Percentiles rank a stretch among this genome's conserved stretches.
Evolutionary conservation across 2,329 filamentous ascomycete genomes (phyloP).

Genomic region (Trichoderma hamatum): DNA sequence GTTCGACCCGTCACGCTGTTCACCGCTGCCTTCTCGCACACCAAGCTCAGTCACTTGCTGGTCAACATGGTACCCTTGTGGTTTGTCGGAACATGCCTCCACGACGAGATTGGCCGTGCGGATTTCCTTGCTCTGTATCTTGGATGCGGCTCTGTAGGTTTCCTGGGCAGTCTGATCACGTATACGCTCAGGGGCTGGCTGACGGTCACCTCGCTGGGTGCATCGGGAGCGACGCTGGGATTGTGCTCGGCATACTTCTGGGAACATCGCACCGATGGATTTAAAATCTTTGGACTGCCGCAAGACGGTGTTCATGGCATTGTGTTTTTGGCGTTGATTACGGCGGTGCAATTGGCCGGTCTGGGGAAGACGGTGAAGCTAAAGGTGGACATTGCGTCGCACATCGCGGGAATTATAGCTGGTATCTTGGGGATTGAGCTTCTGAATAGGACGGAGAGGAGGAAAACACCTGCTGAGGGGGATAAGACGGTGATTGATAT

Average conservation of each 20-base stretch:
- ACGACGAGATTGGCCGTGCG: constrained; percentile 71
- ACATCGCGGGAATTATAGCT: constrained; percentile 54
- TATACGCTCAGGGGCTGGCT: constrained; percentile 53
- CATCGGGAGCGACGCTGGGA: constrained; percentile 66
- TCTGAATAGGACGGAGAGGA: constrained; percentile 33
- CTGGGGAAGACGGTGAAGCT: constrained; percentile 48
- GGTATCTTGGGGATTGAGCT: constrained; percentile 49
- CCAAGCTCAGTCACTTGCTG: constrained; percentile 60
- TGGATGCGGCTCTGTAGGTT: constrained; percentile 59
- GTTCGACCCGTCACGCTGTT: constrained; percentile 65
- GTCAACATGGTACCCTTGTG: constrained; percentile 68
- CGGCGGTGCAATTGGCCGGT: constrained; percentile 54
- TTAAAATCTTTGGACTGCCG: constrained; percentile 61
- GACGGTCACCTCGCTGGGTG: constrained; percentile 61
- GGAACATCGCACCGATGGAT: constrained; percentile 58
- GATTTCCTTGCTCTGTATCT: constrained; percentile 71
- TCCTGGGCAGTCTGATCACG: constrained; percentile 58
- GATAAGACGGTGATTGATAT: constrained; percentile 30
- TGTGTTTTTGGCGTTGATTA: constrained; percentile 54
- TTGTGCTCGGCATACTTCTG: constrained; percentile 65
- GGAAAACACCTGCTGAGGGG: constrained; percentile 9
- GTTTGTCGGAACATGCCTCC: constrained; percentile 67
- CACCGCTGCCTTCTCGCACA: constrained; percentile 71
- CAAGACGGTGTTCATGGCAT: constrained; percentile 60
- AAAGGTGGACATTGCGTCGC: constrained; percentile 55